A percentile compares a stretch with the other conserved stretches of the same genome.
Evolutionary conservation across 2,329 filamentous ascomycete genomes (phyloP).

Genomic region (Cladosporium oxysporum): DNA sequence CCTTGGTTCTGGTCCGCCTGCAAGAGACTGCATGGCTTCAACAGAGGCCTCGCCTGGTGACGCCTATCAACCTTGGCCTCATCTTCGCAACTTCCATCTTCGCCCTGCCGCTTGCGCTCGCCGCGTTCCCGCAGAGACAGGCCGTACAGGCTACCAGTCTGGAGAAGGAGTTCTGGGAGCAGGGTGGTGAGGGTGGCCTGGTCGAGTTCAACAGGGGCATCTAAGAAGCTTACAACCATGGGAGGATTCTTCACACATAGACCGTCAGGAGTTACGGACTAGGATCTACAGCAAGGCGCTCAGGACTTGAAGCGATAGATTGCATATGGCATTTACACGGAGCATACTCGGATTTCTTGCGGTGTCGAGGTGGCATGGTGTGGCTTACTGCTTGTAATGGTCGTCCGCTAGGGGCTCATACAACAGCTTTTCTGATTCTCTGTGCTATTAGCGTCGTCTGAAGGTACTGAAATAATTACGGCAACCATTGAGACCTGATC

Average conservation of each 20-base stretch:
- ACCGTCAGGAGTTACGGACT: background rate
- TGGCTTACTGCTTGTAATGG: background rate
- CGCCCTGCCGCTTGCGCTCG: slow-evolving; percentile 85
- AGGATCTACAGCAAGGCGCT: background rate
- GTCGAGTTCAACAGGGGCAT: slow-evolving; percentile 98
- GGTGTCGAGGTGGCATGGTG: background rate
- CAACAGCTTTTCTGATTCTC: background rate
- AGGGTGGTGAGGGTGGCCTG: slow-evolving; percentile 74
- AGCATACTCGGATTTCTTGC: background rate
- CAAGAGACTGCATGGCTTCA: slow-evolving; percentile 83
- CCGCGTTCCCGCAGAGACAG: slow-evolving; percentile 90
- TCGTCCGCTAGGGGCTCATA: background rate
- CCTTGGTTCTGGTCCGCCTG: slow-evolving; percentile 78
- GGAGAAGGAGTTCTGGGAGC: slow-evolving; percentile 83
- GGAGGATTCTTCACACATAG: background rate
- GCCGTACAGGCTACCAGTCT: slow-evolving; percentile 72
- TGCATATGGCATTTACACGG: background rate
- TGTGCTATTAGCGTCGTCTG: background rate
- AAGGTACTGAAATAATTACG: background rate
- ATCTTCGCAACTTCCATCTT: slow-evolving; percentile 86
- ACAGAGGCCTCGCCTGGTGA: slow-evolving; percentile 71
- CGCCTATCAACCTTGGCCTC: slow-evolving; percentile 81
- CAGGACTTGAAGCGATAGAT: background rate
- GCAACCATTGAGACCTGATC: background rate
- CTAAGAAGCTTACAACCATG: slow-evolving; percentile 44